phyloP scores from a whole-genome alignment of 352 stramenopile genomes.

The Phytophthora lateralis region DNA sequence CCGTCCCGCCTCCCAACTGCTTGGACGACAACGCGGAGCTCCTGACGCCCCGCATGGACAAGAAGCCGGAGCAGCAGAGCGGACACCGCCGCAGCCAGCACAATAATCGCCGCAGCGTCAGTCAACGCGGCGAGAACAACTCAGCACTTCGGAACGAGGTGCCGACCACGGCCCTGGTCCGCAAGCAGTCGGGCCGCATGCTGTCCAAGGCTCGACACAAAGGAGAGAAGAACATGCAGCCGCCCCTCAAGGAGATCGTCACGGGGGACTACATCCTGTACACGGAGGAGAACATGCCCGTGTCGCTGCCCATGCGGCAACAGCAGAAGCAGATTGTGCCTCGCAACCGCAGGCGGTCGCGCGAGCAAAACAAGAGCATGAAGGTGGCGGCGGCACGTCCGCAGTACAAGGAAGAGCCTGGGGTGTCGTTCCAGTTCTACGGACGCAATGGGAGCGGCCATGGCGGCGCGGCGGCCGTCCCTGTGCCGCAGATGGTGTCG shows the following conservation, averaged over 20 bases:
- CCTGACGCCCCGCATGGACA: constrained; percentile 23
- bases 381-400: constrained; percentile 18
- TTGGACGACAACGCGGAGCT: constrained; percentile 23
- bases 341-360: constrained; percentile 23
- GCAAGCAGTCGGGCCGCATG: constrained; percentile 62
- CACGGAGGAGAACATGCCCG: constrained; percentile 33
- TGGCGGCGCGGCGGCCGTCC: constrained; percentile 5
- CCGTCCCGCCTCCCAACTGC: constrained; percentile 3
- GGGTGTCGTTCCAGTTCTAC: constrained; percentile 73
- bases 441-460: constrained; percentile 43
- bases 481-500: constrained; percentile 15
- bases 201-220: constrained; percentile 39
- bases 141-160: constrained; percentile 3
- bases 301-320: constrained; percentile 26
- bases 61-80: constrained; percentile 1
- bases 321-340: constrained; percentile 30
- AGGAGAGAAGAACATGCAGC: constrained; percentile 25
- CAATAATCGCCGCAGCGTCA: constrained; percentile 19
- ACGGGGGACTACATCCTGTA: constrained; percentile 44
- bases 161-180: constrained; percentile 44
- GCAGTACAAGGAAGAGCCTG: constrained; percentile 40
- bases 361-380: constrained; percentile 21
- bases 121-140: constrained; percentile 6
- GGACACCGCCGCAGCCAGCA: neutral
- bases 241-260: constrained; percentile 35